Evolutionary conservation across 1,139 yeast genomes (phyloP).

Genomic region (Protomyces pachydermus): DNA sequence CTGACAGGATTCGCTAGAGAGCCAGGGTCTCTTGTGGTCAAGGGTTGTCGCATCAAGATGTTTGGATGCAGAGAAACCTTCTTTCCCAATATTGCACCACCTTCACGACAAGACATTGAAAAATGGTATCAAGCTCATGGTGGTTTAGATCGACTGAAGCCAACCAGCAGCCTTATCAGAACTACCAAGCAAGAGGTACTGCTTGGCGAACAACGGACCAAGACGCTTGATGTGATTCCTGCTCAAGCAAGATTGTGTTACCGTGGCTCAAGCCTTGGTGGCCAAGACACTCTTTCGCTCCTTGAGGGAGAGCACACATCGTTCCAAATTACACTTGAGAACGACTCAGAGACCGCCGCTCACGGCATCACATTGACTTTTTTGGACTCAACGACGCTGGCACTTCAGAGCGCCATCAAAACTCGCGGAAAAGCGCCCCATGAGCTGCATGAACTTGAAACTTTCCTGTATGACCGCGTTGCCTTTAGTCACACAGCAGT

Average conservation of each 20-base stretch:
- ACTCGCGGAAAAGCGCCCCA: constrained; percentile 43
- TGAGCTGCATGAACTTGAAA: constrained; percentile 72
- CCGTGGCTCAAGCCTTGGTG: constrained; percentile 41
- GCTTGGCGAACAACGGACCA: neutral
- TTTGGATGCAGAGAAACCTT: constrained; percentile 45
- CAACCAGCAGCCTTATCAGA: neutral
- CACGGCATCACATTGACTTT: constrained; percentile 59
- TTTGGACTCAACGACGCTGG: constrained; percentile 69
- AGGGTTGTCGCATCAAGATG: constrained; percentile 47
- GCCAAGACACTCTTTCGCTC: constrained; percentile 55
- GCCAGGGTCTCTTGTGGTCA: constrained; percentile 44
- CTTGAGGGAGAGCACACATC: constrained; percentile 66
- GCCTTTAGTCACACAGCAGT: constrained; percentile 45
- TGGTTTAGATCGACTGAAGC: constrained; percentile 29
- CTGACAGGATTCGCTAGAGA: constrained; percentile 46
- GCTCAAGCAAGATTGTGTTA: constrained; percentile 10
- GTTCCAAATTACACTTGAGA: constrained; percentile 53
- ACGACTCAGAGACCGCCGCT: constrained; percentile 53
- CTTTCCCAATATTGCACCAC: constrained; percentile 37
- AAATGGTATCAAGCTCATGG: constrained; percentile 29
- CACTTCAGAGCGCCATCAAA: constrained; percentile 48
- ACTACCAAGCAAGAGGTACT: neutral
- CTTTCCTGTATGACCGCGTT: constrained; percentile 54
- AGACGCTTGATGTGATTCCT: constrained; percentile 23
- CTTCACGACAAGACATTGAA: constrained; percentile 36